A percentile compares a stretch with the other conserved stretches of the same genome.
Conservation (phyloP, 179 eudicot genomes). For the Spergularia azorica region DNA sequence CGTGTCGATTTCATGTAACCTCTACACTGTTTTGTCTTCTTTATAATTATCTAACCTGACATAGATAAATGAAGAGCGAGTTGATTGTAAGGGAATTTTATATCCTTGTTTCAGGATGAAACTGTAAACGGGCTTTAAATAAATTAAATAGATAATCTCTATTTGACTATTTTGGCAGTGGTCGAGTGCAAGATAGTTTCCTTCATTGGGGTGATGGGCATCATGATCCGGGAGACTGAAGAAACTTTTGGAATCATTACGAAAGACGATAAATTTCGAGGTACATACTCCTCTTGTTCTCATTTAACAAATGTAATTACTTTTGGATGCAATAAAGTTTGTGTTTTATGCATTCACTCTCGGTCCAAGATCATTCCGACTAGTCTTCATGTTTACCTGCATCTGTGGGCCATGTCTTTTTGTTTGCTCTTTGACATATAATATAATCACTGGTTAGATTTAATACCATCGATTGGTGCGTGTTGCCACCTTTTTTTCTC, state of each 20-base stretch:
- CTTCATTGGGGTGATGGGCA: conserved; percentile 60
- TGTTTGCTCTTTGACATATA: no score
- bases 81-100: not conserved
- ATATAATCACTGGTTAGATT: no score
- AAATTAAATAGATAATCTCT: not conserved
- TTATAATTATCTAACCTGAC: not conserved
- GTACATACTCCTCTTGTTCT: conserved; percentile 31
- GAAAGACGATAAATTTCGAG: conserved; percentile 61
- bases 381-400: no score
- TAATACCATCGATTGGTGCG: no score
- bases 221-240: conserved; percentile 85
- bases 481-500: not conserved
- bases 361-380: no score
- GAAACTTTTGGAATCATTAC: conserved; percentile 87
- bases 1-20: not conserved
- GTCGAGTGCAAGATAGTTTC: conserved; percentile 57
- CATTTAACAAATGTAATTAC: not conserved
- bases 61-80: not conserved
- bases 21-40: not conserved
- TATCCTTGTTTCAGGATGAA: not conserved
- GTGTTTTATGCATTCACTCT: not conserved
- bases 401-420: no score
- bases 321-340: not conserved
- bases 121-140: not conserved
- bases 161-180: conserved; percentile 45